phyloP scores from a whole-genome alignment of 1,139 yeast genomes.

The Eremothecium gossypii region DNA sequence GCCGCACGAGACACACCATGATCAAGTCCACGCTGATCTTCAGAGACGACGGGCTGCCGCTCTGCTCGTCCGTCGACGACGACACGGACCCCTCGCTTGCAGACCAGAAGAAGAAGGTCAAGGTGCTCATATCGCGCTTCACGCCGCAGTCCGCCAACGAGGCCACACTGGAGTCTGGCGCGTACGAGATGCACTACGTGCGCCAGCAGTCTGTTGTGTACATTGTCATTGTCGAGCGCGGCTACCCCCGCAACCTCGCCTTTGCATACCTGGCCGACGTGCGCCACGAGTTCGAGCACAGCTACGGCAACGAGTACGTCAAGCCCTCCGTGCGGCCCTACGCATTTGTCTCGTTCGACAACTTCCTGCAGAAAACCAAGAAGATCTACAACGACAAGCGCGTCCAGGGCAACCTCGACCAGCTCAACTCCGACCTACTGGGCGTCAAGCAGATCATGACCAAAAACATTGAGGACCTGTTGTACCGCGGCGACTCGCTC shows the following conservation, averaged over 20 bases:
- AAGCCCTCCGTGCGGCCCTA: conserved; percentile 66
- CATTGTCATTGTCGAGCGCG: conserved; percentile 63
- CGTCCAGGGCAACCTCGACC: conserved; percentile 81
- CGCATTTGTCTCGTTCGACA: conserved; percentile 81
- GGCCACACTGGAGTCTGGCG: conserved; percentile 77
- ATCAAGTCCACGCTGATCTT: conserved; percentile 66
- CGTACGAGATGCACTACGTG: conserved; percentile 67
- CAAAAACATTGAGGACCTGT: conserved; percentile 85
- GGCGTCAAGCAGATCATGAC: conserved; percentile 96
- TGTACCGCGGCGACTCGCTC: conserved; percentile 89
- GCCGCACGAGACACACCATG: conserved; percentile 30
- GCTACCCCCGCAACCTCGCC: conserved; percentile 83
- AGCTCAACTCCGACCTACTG: conserved; percentile 74
- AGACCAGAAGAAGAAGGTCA: conserved; percentile 80
- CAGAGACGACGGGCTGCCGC: conserved; percentile 72
- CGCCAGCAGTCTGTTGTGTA: conserved; percentile 58
- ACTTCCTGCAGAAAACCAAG: conserved; percentile 76
- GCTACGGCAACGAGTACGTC: conserved; percentile 67
- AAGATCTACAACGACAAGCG: conserved; percentile 84
- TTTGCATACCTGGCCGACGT: conserved; percentile 80
- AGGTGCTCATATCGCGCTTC: conserved; percentile 65
- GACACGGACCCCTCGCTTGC: conserved; percentile 46
- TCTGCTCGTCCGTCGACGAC: conserved; percentile 90
- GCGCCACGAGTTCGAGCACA: conserved; percentile 69
- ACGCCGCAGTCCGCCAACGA: conserved; percentile 75